Evolutionary conservation across 176 grass and related monocot species (phyloP), one percentile per base, ranked within the genome.

Genomic region (Stipa capillata): DNA sequence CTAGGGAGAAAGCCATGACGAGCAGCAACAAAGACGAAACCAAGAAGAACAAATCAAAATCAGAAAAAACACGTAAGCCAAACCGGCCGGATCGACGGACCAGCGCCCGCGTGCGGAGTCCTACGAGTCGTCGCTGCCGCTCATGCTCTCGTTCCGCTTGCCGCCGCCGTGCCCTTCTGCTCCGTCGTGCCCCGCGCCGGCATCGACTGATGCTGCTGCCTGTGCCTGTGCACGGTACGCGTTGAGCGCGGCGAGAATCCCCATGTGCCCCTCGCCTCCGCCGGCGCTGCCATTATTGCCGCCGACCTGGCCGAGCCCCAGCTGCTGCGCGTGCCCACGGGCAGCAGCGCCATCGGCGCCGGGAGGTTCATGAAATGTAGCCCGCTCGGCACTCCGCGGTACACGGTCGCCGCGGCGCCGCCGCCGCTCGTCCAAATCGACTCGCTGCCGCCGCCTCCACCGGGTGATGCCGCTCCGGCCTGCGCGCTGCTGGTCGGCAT

Each of bases 61-160:
- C 4, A 74, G 8, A 50, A 60, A 39, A 39, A 39, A 39, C 54
- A 7, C 3, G 15, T 66, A 70, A 2, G 27, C 25, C 67, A 70
- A 70, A 70, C 41, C 67, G 27, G 67, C 48, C 9, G 78, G 36
- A 36, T 69, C 56, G 68, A 61, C 44, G 35, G 66, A 76, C 61
- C 68, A 88, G 62, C 59, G 67, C 52, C 73, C 15, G 51, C 18
- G 18, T 28, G 18, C 64, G 64, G 32, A 61, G 80, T 49, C 85
- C 90, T 95, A 99, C 61, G 84, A 95, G 50, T 96, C 88, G 50
- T 96, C 88, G 78, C 88, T 96, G 47, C 51, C 84, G 84, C 84
- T 96, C 84, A 91, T 86, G 82, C 80, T 93, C 79, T 89, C 90
- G 27, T 93, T 88, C 35, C 79, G 90, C 9, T 93, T 84, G 20